Percentiles rank a stretch among this genome's conserved stretches.
phyloP scores from a whole-genome alignment of 2,329 filamentous ascomycete genomes.

The Penicillium fuscoglaucum region DNA sequence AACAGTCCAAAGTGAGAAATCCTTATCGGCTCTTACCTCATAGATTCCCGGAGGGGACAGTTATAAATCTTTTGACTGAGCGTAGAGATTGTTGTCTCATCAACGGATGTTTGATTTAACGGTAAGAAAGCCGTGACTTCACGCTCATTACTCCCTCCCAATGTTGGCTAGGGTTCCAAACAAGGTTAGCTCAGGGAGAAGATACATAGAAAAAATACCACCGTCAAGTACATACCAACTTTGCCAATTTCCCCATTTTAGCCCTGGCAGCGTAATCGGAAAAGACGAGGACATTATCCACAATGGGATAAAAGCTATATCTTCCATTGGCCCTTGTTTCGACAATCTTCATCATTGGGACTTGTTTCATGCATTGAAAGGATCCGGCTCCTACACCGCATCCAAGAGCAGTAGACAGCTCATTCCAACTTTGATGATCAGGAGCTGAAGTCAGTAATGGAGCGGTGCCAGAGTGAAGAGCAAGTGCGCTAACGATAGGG shows the following conservation, averaged over 20 bases:
- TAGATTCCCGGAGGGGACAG: conserved; percentile 3
- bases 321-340: background rate
- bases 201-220: too few species aligned
- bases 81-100: background rate
- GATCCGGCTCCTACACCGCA: conserved; percentile 1
- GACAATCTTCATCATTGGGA: conserved; percentile 6
- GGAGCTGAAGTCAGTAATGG: background rate
- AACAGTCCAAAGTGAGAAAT: background rate
- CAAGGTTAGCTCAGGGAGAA: background rate
- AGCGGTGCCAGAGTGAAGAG: conserved; percentile 14
- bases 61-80: background rate
- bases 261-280: conserved; percentile 9
- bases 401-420: conserved; percentile 7
- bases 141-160: conserved; percentile 7
- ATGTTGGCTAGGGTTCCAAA: background rate
- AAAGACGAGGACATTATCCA: conserved; percentile 10
- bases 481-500: conserved; percentile 7
- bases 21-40: background rate
- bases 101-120: background rate
- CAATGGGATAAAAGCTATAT: conserved; percentile 9
- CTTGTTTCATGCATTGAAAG: conserved; percentile 8
- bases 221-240: conserved; percentile 1
- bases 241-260: conserved; percentile 4
- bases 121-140: background rate
- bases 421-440: conserved; percentile 9